Percentiles rank a stretch among this genome's conserved stretches.
phyloP scores from a whole-genome alignment of 1,139 yeast species.

The Candida sanyaensis region DNA sequence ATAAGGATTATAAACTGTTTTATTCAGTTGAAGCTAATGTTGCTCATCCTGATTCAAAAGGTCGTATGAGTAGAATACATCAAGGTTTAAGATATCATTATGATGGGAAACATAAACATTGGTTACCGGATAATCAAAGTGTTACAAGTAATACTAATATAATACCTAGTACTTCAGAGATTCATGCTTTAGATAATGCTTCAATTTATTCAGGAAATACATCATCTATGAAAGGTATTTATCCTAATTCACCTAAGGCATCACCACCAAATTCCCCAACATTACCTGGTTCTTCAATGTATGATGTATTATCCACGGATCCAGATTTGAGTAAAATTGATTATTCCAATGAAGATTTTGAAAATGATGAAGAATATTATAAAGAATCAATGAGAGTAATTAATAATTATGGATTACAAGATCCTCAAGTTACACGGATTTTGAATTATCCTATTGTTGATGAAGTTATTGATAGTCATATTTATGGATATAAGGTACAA shows the following conservation, averaged over 20 bases:
- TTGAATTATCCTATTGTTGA: slow-evolving; percentile 50
- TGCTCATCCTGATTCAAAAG: slow-evolving; percentile 67
- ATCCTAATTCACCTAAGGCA: slow-evolving; percentile 28
- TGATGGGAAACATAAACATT: slow-evolving; percentile 80
- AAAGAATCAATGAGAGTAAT: slow-evolving; percentile 35
- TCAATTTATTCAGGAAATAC: slow-evolving; percentile 36
- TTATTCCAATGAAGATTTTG: slow-evolving; percentile 38
- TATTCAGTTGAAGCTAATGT: slow-evolving; percentile 75
- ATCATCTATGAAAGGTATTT: slow-evolving; percentile 32
- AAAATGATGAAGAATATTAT: slow-evolving; percentile 42
- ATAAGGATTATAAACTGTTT: slow-evolving; percentile 75
- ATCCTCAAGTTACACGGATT: slow-evolving; percentile 32
- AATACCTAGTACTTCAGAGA: slow-evolving; percentile 31
- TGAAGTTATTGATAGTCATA: slow-evolving; percentile 44
- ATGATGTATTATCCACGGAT: slow-evolving; percentile 30
- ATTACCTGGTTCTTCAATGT: slow-evolving; percentile 21
- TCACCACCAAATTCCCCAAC: slow-evolving; percentile 26
- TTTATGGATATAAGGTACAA: slow-evolving; percentile 45
- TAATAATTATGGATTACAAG: slow-evolving; percentile 44
- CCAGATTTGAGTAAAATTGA: slow-evolving; percentile 17
- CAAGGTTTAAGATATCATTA: slow-evolving; percentile 82
- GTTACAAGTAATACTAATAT: slow-evolving; percentile 10
- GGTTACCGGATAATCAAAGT: slow-evolving; percentile 58
- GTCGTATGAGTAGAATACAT: slow-evolving; percentile 71
- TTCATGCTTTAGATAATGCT: slow-evolving; percentile 28